phyloP scores from a whole-genome alignment of 805 yeast species.

The Schwanniomyces occidentalis region DNA sequence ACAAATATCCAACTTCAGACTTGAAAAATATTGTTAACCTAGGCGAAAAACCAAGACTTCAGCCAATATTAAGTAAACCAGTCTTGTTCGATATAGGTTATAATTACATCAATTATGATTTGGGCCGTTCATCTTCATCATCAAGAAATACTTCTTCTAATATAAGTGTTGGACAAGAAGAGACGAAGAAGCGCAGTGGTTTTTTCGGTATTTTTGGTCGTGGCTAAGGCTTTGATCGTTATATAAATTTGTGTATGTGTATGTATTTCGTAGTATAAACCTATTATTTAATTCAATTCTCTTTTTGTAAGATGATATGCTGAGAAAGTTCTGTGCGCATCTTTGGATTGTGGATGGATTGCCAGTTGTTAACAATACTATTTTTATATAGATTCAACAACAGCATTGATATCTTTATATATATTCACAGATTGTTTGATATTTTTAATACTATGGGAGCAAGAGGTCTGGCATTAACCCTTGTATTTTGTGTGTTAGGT shows the following conservation, averaged over 20 bases:
- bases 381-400: no score
- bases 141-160: conserved; percentile 10
- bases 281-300: no score
- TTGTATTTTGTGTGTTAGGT: conserved; percentile 49
- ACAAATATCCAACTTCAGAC: conserved; percentile 35
- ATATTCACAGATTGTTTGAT: no score
- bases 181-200: conserved; percentile 54
- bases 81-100: conserved; percentile 89
- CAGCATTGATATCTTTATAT: no score
- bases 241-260: no score
- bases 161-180: conserved; percentile 25
- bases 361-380: no score
- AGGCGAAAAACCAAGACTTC: conserved; percentile 28
- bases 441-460: no score
- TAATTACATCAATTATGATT: conserved; percentile 66
- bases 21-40: conserved; percentile 23
- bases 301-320: no score
- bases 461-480: conserved; percentile 18
- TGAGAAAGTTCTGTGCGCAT: no score
- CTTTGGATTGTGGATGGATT: no score
- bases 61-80: conserved; percentile 78
- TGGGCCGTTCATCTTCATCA: conserved; percentile 18
- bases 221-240: no score
- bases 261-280: no score
- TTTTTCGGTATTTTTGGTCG: conserved; percentile 76